Evolutionary conservation across 2,329 filamentous ascomycete genomes (phyloP).

Genomic region (Simplicillium sp.): DNA sequence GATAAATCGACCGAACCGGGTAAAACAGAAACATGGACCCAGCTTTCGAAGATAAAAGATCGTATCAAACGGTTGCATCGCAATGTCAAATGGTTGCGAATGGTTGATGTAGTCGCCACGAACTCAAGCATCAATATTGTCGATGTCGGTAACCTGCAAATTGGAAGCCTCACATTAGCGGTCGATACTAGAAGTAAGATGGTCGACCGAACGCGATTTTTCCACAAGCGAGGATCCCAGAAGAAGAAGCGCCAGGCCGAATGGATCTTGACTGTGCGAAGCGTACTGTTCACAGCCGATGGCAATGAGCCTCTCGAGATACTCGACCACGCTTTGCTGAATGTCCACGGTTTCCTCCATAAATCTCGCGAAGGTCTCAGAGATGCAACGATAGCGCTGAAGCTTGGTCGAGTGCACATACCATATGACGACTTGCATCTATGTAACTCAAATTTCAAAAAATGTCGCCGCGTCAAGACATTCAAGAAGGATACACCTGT

Average conservation of each 20-base stretch:
- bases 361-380: constrained; percentile 77
- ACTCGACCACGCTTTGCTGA: constrained; percentile 78
- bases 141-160: constrained; percentile 74
- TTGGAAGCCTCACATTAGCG: constrained; percentile 75
- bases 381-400: constrained; percentile 83
- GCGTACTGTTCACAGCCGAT: constrained; percentile 79
- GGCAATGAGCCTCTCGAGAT: constrained; percentile 79
- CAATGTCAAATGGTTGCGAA: constrained; percentile 77
- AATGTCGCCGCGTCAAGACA: constrained; percentile 25
- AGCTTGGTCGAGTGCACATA: constrained; percentile 81
- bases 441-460: constrained; percentile 49
- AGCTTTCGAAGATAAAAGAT: constrained; percentile 71
- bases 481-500: constrained; percentile 31
- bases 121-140: constrained; percentile 69
- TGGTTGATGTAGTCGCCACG: constrained; percentile 81
- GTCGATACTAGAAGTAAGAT: constrained; percentile 89
- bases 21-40: constrained; percentile 66
- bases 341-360: constrained; percentile 85
- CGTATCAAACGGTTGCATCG: constrained; percentile 77
- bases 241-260: constrained; percentile 67
- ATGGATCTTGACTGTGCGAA: constrained; percentile 83
- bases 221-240: constrained; percentile 60
- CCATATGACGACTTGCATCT: constrained; percentile 77
- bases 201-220: constrained; percentile 81
- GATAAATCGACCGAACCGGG: not conserved